Base-by-base conservation (phyloP, 768 basidiomycete species). In the Clitopilus passeckerianus region DNA sequence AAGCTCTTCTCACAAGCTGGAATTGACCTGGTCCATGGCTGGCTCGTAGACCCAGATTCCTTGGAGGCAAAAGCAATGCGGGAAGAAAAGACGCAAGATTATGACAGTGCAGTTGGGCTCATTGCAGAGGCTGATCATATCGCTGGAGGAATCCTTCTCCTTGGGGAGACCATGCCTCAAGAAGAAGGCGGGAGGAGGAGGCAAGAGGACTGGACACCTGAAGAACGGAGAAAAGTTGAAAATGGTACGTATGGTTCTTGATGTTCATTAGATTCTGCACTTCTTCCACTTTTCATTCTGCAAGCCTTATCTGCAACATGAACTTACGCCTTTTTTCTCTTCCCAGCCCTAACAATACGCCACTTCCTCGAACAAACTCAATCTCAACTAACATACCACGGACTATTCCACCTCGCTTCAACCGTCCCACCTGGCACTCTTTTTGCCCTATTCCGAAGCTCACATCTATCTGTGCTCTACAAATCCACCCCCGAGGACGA, bases 371-470 rank as follows among this genome's bases (percentile, higher is more conserved):
- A 90, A 57, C 73, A 73, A 16, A 87, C 90, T 0, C 80, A 83
- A 60, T 92, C 91, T 1, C 95, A 97, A 67, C 71, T 96, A 58
- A 95, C 93, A 0, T 95, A 95, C 66, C 81, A 92, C 57, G 94
- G 94, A 0, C 80, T 95, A 34, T 94, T 95, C 70, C 82, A 86
- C 34, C 85, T 95, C 54, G 87, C 89, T 0, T 80, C 84, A 1
- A 76, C 84, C 1, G 83, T 95, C 57, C 69, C 74, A 12, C 71
- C 80, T 0, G 75, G 78, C 46, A 67, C 76, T 0, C 77, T 81
- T n/a, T 87, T 89, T n/a, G 93, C 94, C 0, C 83, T 95, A 61
- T 96, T 95, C 79, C 86, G 95, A 56, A 93, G 86, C 71, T 93
- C 92, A 0, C 95, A 96, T 68, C 84, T 97, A 14, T 88, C 89